Evolutionary conservation across 345 rosid genomes (phyloP).

Genomic region (Ceriops decandra): DNA sequence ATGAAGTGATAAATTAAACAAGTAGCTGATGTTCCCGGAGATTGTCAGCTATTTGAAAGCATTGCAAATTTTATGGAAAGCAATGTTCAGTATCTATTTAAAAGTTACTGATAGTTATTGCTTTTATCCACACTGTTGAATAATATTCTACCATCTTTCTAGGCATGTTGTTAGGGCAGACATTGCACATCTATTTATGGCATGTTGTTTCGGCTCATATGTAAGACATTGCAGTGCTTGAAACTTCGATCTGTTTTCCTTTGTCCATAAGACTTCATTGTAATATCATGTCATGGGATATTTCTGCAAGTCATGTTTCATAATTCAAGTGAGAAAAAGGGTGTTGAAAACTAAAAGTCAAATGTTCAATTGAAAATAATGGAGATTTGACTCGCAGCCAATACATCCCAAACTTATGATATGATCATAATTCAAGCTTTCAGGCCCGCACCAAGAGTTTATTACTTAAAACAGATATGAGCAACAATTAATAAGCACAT

Average conservation of each 20-base stretch:
- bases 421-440: not conserved
- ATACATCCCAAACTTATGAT: not conserved
- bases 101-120: not conserved
- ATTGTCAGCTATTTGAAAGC: constrained; percentile 6
- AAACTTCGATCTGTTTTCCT: not conserved
- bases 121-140: not conserved
- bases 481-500: not conserved
- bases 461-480: not conserved
- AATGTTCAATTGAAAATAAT: not conserved
- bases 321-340: too few species aligned
- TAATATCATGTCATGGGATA: too few species aligned
- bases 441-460: not conserved
- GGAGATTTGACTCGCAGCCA: not conserved
- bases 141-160: constrained; percentile 1
- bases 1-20: constrained; percentile 21
- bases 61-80: constrained; percentile 1
- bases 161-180: constrained; percentile 5
- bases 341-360: too few species aligned
- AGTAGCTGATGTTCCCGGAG: constrained; percentile 15
- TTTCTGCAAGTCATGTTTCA: too few species aligned
- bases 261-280: not conserved
- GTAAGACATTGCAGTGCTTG: not conserved
- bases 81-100: not conserved
- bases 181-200: not conserved
- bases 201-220: not conserved